Conservation (phyloP, 208 protist species). For the Acanthamoeba royreba region DNA sequence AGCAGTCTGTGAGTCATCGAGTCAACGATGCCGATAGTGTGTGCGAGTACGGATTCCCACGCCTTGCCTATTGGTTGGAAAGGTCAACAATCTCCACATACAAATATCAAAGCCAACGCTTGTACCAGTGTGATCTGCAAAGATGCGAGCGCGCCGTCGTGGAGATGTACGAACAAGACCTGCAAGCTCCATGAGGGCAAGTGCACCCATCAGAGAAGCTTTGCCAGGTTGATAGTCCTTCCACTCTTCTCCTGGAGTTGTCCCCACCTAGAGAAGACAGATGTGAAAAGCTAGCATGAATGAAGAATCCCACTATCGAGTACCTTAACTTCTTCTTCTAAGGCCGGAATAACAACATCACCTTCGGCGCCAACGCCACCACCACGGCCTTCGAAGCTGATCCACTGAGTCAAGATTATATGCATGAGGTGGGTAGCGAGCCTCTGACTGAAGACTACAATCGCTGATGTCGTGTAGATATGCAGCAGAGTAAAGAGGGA, state of each 20-base stretch:
- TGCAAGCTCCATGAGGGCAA: not conserved
- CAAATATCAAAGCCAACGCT: not conserved
- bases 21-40: not conserved
- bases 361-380: not conserved
- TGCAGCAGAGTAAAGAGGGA: not conserved
- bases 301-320: not conserved
- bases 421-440: not conserved
- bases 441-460: not conserved
- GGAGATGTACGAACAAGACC: not conserved
- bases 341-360: not conserved
- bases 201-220: not conserved
- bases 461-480: not conserved
- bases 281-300: not conserved
- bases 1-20: not conserved
- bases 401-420: not conserved
- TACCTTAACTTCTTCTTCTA: not conserved
- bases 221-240: not conserved
- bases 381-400: not conserved
- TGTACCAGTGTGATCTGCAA: not conserved
- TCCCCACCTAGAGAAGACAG: not conserved
- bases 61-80: not conserved
- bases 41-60: not conserved
- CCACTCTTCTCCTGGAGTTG: not conserved
- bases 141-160: not conserved
- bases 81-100: no score